These are phyloP conservation scores for Apiospora pterosperma DNA, from an alignment of 2,329 filamentous ascomycete species.

Conservation along the genomic window DNA sequence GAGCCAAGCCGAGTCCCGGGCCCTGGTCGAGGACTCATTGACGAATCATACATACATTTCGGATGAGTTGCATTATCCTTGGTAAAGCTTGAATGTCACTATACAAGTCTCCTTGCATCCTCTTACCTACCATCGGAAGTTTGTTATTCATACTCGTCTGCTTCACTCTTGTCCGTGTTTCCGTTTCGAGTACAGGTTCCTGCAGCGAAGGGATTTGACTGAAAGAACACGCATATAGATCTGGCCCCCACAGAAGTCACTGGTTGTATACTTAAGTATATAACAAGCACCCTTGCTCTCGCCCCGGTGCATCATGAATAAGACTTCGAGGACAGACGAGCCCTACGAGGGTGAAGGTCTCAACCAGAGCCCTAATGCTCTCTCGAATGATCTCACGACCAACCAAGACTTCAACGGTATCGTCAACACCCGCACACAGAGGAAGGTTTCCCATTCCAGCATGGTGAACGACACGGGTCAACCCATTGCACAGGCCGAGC, in stretches of 20 bases:
- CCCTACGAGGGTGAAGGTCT: slow-evolving; percentile 34
- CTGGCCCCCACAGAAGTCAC: neutral
- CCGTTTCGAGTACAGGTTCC: neutral
- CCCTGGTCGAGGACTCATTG: neutral
- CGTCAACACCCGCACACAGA: slow-evolving; percentile 37
- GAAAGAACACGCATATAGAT: too few relatives aligned
- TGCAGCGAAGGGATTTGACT: too few relatives aligned
- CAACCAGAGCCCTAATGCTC: slow-evolving; percentile 52
- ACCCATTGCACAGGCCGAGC: slow-evolving; percentile 16
- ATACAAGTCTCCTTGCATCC: neutral
- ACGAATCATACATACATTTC: neutral
- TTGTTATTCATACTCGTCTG: neutral
- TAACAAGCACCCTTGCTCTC: neutral
- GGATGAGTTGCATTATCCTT: neutral
- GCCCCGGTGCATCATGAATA: slow-evolving; percentile 22
- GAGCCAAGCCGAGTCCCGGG: neutral
- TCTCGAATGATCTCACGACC: slow-evolving; percentile 55
- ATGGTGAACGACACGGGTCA: slow-evolving; percentile 25
- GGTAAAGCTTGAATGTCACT: neutral
- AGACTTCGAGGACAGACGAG: slow-evolving; percentile 35
- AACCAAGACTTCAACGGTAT: slow-evolving; percentile 52
- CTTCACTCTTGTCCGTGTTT: neutral
- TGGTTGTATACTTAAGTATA: neutral
- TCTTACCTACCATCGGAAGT: neutral
- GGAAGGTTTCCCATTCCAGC: slow-evolving; percentile 15